phyloP scores from a whole-genome alignment of 2,329 filamentous ascomycete genomes.

The Penicillium griseofulvum region DNA sequence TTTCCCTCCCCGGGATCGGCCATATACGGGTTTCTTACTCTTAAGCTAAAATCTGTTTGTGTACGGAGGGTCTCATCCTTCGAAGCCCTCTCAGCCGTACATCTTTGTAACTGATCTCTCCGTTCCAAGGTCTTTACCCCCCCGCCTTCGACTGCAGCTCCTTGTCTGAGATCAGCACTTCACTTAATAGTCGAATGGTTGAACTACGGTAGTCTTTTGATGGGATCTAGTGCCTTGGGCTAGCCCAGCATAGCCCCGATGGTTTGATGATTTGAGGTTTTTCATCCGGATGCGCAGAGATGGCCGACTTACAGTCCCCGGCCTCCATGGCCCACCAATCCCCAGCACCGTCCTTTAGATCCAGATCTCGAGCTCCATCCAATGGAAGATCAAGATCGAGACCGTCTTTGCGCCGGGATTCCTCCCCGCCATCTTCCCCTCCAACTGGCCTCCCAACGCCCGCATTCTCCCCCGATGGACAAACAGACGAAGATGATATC shows the following conservation, averaged over 20 bases:
- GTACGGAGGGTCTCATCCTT: too few species aligned
- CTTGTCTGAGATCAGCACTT: background rate
- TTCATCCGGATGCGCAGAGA: slow-evolving; percentile 15
- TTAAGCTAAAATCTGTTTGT: slow-evolving; percentile 5
- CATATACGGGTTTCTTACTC: background rate
- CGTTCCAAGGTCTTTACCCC: slow-evolving; percentile 12
- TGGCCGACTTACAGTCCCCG: slow-evolving; percentile 50
- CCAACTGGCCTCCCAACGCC: slow-evolving; percentile 55
- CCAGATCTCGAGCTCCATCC: slow-evolving; percentile 12
- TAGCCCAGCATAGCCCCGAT: slow-evolving; percentile 19
- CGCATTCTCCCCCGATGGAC: slow-evolving; percentile 37
- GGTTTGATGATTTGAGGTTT: slow-evolving; percentile 20
- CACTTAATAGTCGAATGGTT: slow-evolving; percentile 15
- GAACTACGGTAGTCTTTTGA: slow-evolving; percentile 20
- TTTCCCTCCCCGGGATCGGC: background rate
- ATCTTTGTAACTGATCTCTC: slow-evolving; percentile 21
- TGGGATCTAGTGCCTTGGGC: slow-evolving; percentile 20
- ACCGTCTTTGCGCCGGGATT: slow-evolving; percentile 63
- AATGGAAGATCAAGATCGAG: slow-evolving; percentile 51
- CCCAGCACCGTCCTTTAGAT: slow-evolving; percentile 58
- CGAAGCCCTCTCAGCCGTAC: background rate
- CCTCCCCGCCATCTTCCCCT: slow-evolving; percentile 64
- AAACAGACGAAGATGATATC: slow-evolving; percentile 35
- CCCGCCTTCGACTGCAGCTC: background rate
- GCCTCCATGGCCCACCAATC: slow-evolving; percentile 58